Conservation (phyloP, 305 asterid species). For the Caryopteris hybrid region DNA sequence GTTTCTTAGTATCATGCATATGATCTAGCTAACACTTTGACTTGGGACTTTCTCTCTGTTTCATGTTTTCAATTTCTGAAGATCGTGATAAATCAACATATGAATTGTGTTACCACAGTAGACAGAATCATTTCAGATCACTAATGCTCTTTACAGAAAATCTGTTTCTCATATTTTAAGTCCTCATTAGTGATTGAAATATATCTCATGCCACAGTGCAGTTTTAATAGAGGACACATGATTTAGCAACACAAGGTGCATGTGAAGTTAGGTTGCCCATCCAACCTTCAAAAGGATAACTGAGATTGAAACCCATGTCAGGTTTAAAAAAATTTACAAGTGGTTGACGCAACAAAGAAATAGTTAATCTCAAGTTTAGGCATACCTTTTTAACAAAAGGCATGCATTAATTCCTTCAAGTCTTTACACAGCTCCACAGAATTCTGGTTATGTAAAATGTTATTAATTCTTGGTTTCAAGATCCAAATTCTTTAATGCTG, state of each 20-base stretch:
- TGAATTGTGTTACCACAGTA: not conserved
- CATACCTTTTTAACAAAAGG: not conserved
- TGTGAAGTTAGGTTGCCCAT: not conserved
- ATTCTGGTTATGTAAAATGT: not conserved
- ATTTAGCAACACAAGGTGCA: not conserved
- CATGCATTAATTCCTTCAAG: not conserved
- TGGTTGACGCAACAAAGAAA: not conserved
- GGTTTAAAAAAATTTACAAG: not conserved
- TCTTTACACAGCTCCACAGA: not conserved
- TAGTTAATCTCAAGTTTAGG: not conserved
- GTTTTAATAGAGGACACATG: not conserved
- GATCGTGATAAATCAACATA: not conserved
- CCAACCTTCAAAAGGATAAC: no score
- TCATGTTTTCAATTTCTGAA: not conserved
- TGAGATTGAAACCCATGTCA: no score
- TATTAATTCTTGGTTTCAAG: not conserved
- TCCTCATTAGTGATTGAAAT: not conserved
- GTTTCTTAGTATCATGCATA: not conserved
- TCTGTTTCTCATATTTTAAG: not conserved
- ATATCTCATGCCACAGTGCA: not conserved
- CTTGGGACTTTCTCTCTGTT: not conserved
- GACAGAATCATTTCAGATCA: not conserved
- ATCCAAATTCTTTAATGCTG: not conserved
- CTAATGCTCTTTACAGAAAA: not conserved
- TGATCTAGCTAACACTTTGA: constrained; percentile 5